A percentile compares a stretch with the other conserved stretches of the same genome.
Conservation (phyloP, 2,329 filamentous ascomycete species). For the Cladosporium cucumerinum region DNA sequence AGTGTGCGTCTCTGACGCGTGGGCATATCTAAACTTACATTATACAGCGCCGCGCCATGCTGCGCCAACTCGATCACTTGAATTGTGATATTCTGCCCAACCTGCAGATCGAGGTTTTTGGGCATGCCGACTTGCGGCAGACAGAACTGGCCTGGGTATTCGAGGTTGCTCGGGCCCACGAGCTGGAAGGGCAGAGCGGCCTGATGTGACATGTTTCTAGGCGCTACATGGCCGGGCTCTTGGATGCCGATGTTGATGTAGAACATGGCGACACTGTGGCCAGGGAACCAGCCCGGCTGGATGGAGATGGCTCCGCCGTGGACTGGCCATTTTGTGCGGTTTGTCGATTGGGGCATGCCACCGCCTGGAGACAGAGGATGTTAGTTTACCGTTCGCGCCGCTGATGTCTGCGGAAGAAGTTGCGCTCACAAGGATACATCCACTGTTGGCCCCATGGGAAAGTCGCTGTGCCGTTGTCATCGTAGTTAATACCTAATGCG, state of each 20-base stretch:
- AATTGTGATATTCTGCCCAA: slow-evolving; percentile 87
- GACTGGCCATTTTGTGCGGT: slow-evolving; percentile 90
- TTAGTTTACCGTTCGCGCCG: neutral
- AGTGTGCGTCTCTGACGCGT: neutral
- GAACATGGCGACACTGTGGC: slow-evolving; percentile 75
- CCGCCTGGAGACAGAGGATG: slow-evolving; percentile 63
- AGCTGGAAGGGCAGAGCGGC: slow-evolving; percentile 82
- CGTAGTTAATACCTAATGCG: slow-evolving; percentile 45
- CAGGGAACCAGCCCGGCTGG: slow-evolving; percentile 94
- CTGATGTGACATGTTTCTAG: slow-evolving; percentile 79
- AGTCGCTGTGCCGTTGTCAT: slow-evolving; percentile 43
- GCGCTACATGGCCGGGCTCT: slow-evolving; percentile 47
- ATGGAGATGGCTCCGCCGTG: slow-evolving; percentile 81
- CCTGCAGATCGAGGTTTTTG: slow-evolving; percentile 62
- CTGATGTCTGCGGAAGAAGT: neutral
- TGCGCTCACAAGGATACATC: slow-evolving; percentile 81
- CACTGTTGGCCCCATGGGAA: slow-evolving; percentile 93
- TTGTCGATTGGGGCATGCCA: slow-evolving; percentile 70
- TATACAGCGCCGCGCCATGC: slow-evolving; percentile 80
- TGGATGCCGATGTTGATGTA: slow-evolving; percentile 88
- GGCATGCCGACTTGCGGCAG: slow-evolving; percentile 86
- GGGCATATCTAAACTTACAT: slow-evolving; percentile 53
- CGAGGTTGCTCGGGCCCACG: slow-evolving; percentile 72
- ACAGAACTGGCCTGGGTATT: slow-evolving; percentile 81
- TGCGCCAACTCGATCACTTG: slow-evolving; percentile 80